Evolutionary conservation across 108 stramenopile genomes (phyloP).

Genomic region (Cyclotella sp.): DNA sequence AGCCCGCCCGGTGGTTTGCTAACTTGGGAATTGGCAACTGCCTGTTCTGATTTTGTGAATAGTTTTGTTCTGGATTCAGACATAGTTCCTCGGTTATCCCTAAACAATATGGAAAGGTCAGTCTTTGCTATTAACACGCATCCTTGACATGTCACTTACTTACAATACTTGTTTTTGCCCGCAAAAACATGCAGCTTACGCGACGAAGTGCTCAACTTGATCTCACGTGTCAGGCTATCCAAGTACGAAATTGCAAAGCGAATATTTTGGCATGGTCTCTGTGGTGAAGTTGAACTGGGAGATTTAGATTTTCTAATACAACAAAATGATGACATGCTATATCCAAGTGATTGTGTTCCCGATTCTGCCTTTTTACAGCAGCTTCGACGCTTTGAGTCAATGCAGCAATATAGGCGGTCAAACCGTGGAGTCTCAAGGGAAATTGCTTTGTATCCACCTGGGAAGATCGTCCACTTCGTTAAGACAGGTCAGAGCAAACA

Average conservation of each 20-base stretch:
- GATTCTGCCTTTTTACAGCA: slow-evolving; percentile 74
- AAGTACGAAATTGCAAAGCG: slow-evolving; percentile 71
- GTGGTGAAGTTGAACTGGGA: slow-evolving; percentile 49
- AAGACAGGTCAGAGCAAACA: slow-evolving; percentile 78
- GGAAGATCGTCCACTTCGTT: slow-evolving; percentile 82
- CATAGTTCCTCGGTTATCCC: slow-evolving; percentile 87
- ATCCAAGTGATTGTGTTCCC: slow-evolving; percentile 55
- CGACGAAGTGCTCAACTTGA: slow-evolving; percentile 85
- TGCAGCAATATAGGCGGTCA: slow-evolving; percentile 67
- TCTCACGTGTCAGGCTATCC: slow-evolving; percentile 84
- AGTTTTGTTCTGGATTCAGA: slow-evolving; percentile 88
- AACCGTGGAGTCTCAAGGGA: slow-evolving; percentile 61
- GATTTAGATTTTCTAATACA: slow-evolving; percentile 59
- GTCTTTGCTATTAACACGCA: background rate
- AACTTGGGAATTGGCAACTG: slow-evolving; percentile 78
- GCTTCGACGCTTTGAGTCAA: slow-evolving; percentile 65
- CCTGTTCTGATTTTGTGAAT: slow-evolving; percentile 71
- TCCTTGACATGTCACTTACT: background rate
- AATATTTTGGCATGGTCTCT: slow-evolving; percentile 49
- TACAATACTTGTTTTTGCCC: background rate
- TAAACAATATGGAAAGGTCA: slow-evolving; percentile 73
- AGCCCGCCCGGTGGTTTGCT: slow-evolving; percentile 93
- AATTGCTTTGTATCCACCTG: slow-evolving; percentile 78
- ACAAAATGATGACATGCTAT: slow-evolving; percentile 64
- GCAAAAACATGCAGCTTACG: slow-evolving; percentile 43